phyloP scores from a whole-genome alignment of 2,329 filamentous ascomycete species.

The Ophiostoma ips region DNA sequence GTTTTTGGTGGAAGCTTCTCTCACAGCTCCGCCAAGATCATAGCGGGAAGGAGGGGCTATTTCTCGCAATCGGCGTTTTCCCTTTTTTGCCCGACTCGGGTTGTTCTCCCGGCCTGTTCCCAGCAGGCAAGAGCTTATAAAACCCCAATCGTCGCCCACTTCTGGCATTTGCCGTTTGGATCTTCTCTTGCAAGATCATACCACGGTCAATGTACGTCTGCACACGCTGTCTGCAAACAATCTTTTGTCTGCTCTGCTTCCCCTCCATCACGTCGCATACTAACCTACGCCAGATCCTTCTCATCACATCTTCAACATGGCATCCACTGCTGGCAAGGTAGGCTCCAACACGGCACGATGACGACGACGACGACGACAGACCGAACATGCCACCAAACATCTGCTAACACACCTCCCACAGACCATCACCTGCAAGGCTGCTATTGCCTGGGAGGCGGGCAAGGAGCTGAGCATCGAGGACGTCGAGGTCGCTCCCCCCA shows the following conservation, averaged over 20 bases:
- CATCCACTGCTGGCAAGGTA: slow-evolving; percentile 40
- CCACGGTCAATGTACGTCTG: not conserved
- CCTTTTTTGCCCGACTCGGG: not conserved
- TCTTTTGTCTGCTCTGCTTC: not conserved
- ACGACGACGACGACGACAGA: not conserved
- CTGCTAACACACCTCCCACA: slow-evolving; percentile 28
- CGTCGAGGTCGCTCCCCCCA: slow-evolving; percentile 78
- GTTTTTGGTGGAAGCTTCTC: no score
- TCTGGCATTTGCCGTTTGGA: not conserved
- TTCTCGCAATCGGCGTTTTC: not conserved
- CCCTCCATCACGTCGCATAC: not conserved
- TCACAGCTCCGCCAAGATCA: slow-evolving; percentile 4
- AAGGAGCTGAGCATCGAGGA: slow-evolving; percentile 83
- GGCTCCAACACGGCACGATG: slow-evolving; percentile 10
- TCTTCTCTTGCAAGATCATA: not conserved
- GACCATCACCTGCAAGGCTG: slow-evolving; percentile 95
- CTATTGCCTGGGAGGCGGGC: slow-evolving; percentile 92
- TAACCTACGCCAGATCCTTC: not conserved
- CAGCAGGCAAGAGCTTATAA: not conserved
- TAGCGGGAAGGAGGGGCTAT: slow-evolving; percentile 6
- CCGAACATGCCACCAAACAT: not conserved
- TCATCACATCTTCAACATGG: slow-evolving; percentile 23
- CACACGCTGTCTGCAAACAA: no score
- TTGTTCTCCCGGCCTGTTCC: not conserved
- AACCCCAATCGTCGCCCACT: slow-evolving; percentile 1